Evolutionary conservation across 208 protist genomes (phyloP), one percentile per base, ranked within the genome.

Genomic region (Wallacemonas sp.): DNA sequence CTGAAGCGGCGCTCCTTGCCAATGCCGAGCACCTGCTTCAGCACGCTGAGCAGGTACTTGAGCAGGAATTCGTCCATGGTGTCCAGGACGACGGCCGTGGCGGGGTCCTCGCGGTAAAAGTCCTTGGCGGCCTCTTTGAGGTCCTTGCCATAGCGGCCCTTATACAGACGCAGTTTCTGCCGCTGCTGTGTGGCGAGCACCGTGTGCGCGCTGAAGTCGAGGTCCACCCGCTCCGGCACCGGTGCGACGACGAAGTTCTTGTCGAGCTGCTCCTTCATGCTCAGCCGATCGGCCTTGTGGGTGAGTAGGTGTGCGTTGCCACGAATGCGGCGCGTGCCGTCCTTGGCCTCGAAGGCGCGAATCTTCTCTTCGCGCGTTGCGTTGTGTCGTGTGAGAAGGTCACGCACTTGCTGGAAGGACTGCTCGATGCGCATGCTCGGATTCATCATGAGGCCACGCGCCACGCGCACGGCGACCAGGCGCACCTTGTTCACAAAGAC

Each of bases 11-110:
- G 78, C 63, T 91, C 86, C 60, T 91, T 91, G 21, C 86, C 87
- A 42, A 96, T 91, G 21, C 88, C 88, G n/a, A 94, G 76, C 54
- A 94, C 86, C 24, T 85, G 85, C 72, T 89, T 86, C 45, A 96
- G 75, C 19, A 94, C 83, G 58, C 86, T 94, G 19, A 93, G 70
- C 10, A 96, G 72, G 62, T 85, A 92, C 60, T 86, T 86, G 13
- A 96, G 68, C 24, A 91, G 73, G 61, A 96, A 96, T 70, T 96
- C 91, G 63, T 96, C 91, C n/a, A 94, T 63, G 10, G 91, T 92
- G 67, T 96, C 91, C 2, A 96, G 81, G 45, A 94, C 86, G 12
- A 94, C 77, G 3, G 87, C 87, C 10, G 85, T 85, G 36, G 83
- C 79, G 17, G 85, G 82, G 67, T 93, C 90, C 59, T 93, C 87